Evolutionary conservation across 139 green algal genomes (phyloP), one percentile per base, ranked within the genome.

Genomic region (Volvox reticuliferus): DNA sequence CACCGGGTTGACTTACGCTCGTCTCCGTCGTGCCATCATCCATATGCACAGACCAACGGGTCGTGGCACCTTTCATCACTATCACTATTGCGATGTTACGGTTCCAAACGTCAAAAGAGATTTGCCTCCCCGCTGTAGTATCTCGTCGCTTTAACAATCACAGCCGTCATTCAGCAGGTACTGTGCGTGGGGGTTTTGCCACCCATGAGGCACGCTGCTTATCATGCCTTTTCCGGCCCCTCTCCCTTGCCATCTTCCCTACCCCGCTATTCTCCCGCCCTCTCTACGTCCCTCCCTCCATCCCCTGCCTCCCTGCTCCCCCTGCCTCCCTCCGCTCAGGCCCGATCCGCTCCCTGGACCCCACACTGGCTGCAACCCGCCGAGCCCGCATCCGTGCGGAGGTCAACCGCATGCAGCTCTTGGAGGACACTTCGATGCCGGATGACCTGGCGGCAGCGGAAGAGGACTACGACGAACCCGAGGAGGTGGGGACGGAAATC

Each of bases 401-500:
- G 44, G 63, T 32, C 32, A 50, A 1, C 68, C 36, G 36, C 85
- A 71, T 89, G 28, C 85, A 37, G 69, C 69, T 71, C n/a, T 68
- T 89, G 85, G 85, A 89, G 85, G 85, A 89, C 85, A 82, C n/a
- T 20, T 28, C 50, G n/a, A 55, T 94, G 76, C 82, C 92, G 33
- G 82, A 93, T 65, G 92, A 94, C 61, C 73, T 94, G 30, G 88
- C 91, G 24, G 92, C 81, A 28, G 92, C 91, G 28, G 93, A 96
- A 79, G 94, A 93, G 83, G 86, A 89, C 5, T 95, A 95, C 81
- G 94, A 96, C 19, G 87, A 95, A 65, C 94, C 93, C 1, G 93
- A 96, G 30, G 93, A 93, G 88, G 90, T 94, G 35, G 0, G 83
- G 17, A 61, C 32, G 33, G 63, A 61, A 33, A 62, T n/a, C n/a